These are phyloP conservation scores for Oryza glaberrima DNA, from an alignment of 176 grass and related monocot genomes.

Conservation along the genomic window DNA sequence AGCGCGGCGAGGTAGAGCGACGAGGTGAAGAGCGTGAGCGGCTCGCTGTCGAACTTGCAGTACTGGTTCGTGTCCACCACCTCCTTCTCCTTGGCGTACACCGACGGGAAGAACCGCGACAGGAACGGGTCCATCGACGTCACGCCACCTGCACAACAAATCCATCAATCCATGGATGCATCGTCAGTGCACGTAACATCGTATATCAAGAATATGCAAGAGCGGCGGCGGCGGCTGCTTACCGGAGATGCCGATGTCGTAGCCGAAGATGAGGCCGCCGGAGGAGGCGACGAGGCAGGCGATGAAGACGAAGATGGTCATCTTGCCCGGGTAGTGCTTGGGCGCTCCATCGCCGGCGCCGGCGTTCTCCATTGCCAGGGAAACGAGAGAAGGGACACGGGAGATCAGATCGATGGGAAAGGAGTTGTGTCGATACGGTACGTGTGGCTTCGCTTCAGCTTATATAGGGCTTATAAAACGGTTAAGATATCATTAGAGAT, in stretches of 20 bases:
- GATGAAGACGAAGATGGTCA: slow-evolving; percentile 53
- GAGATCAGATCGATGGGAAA: too few species aligned
- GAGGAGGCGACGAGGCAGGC: slow-evolving; percentile 55
- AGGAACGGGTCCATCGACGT: slow-evolving; percentile 54
- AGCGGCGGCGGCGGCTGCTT: too few species aligned
- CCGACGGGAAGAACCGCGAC: slow-evolving; percentile 45
- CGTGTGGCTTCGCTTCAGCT: too few species aligned
- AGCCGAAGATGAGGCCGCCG: slow-evolving; percentile 57
- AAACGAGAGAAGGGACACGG: too few species aligned
- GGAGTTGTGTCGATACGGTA: too few species aligned
- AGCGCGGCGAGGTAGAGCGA: slow-evolving; percentile 71
- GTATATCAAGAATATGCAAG: too few species aligned
- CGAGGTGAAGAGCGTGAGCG: slow-evolving; percentile 80
- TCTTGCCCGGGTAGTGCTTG: slow-evolving; percentile 40
- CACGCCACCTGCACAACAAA: slow-evolving; percentile 38
- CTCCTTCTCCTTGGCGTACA: slow-evolving; percentile 53
- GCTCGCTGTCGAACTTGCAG: slow-evolving; percentile 83
- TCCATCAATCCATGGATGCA: too few species aligned
- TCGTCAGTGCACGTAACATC: too few species aligned
- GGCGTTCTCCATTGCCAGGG: not conserved
- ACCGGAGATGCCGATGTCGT: slow-evolving; percentile 56
- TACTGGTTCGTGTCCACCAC: slow-evolving; percentile 58
- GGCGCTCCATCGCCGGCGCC: slow-evolving; percentile 1
- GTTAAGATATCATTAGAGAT: too few species aligned
- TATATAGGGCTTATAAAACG: too few species aligned